Base-by-base conservation (phyloP, 2,329 filamentous ascomycete genomes). In the Hirsutella minnesotensis region DNA sequence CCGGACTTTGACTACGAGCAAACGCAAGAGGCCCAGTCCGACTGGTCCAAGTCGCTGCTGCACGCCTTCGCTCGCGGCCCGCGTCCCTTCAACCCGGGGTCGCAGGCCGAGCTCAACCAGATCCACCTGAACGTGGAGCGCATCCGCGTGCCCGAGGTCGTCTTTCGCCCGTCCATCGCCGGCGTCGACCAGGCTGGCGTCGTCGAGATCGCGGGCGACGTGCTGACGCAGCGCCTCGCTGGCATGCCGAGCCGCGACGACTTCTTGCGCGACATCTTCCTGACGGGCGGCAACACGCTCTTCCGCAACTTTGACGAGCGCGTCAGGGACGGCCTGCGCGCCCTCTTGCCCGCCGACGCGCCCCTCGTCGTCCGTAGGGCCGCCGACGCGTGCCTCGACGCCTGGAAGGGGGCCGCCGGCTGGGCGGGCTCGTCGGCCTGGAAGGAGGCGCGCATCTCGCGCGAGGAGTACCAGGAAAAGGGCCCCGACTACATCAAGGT, bases 121-220 rank as follows among this genome's bases (percentile, higher is more conserved):
- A 69, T 98, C 41, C 92, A 98, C 61, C 78, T 98, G 49, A 98
- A 98, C 60, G 87, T 98, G 42, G 89, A 96, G 69, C 82, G 90
- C 44, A 94, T 96, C 61, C 83, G 89, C 40, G 87, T 94, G 2
- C 89, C 89, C 3, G 90, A 96, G 65, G 83, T 95, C 9, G 75
- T 95, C 16, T 95, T 95, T 68, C 86, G 94, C 57, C 90, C 89
- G 0, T 81, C 83, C 15, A 94, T 96, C 56, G 89, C 89, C 0
- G 89, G 89, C 7, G 68, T 95, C 38, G 89, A 96, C 60, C 92
- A 98, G 65, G 87, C 90, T 1, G 92, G 92, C 22, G 77, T 98
- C 40, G 75, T 95, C 16, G 92, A 98, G 61, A 94, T 96, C 45
- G 85, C 86, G 0, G 83, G 87, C 15, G 87, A 94, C 55, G 92